Evolutionary conservation across 768 basidiomycete species (phyloP), one percentile per base, ranked within the genome.

Genomic region (Phaeotremella skinneri): DNA sequence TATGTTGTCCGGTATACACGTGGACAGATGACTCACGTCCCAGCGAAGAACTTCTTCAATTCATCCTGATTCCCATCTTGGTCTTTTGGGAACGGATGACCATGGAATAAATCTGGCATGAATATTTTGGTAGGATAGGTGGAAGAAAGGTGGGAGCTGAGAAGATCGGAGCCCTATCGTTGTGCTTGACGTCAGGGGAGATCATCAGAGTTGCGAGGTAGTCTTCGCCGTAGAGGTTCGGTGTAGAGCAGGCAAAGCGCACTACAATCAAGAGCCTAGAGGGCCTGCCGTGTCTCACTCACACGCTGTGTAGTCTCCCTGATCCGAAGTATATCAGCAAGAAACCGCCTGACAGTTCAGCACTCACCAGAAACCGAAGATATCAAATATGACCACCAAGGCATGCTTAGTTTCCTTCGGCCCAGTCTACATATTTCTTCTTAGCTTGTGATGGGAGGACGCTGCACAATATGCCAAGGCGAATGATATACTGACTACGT

Each of bases 51-150:
- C 43, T 79, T 79, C 66, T 84, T 82, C 20, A 85, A 69, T 47
- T 79, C 81, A 11, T 75, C 73, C 70, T 84, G 83, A 48, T 83
- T 80, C 64, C 69, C 68, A 43, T 82, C 81, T 2, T 81, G 81
- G 63, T 80, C 79, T 6, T 84, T 84, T 3, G 85, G 85, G 72
- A 81, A 84, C 52, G 85, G 80, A 37, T 74, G 71, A 27, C 81
- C 74, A 7, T 83, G 81, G 73, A 86, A 85, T 67, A 86, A 84
- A 72, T 86, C 85, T 26, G 85, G 86, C 83, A 86, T 84, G 70
- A 83, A 81, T 34, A 87, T 83, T 25, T 80, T 82, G 20, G 82
- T 82, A 4, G 62, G 59, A 16, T 42, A 45, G 26, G 59, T 68
- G 6, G 47, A 25, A 29, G 81, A 79, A 31, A 85, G 72, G 14